These are phyloP conservation scores for Anisodus tanguticus DNA, from an alignment of 257 asterid species.

Conservation along the genomic window DNA sequence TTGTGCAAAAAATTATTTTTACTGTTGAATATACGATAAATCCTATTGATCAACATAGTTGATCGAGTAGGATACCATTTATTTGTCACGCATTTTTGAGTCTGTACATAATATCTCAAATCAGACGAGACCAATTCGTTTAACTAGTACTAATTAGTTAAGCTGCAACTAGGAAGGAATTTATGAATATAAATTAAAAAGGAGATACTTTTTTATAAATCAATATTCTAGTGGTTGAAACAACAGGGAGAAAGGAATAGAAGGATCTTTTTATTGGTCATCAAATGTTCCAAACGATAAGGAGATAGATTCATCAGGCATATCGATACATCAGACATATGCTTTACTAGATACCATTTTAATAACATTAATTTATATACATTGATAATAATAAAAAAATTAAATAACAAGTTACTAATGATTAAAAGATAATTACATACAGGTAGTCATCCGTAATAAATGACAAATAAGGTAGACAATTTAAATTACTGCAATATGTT, in stretches of 20 bases:
- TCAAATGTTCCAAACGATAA: conserved; percentile 28
- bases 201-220: background rate
- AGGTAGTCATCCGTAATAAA: too few species aligned
- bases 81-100: too few species aligned
- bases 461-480: too few species aligned
- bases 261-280: conserved; percentile 23
- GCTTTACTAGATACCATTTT: background rate
- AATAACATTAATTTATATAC: background rate
- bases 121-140: background rate
- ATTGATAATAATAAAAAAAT: background rate
- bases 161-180: background rate
- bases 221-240: conserved; percentile 4
- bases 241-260: conserved; percentile 11
- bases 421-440: too few species aligned
- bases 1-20: too few species aligned
- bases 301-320: conserved; percentile 22
- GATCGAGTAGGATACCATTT: too few species aligned
- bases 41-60: too few species aligned
- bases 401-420: background rate
- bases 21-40: too few species aligned
- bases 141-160: background rate
- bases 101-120: background rate
- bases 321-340: background rate
- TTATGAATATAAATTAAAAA: background rate
- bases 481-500: too few species aligned